Evolutionary conservation across 352 stramenopile genomes (phyloP).

Genomic region (Globisporangium ultimum): DNA sequence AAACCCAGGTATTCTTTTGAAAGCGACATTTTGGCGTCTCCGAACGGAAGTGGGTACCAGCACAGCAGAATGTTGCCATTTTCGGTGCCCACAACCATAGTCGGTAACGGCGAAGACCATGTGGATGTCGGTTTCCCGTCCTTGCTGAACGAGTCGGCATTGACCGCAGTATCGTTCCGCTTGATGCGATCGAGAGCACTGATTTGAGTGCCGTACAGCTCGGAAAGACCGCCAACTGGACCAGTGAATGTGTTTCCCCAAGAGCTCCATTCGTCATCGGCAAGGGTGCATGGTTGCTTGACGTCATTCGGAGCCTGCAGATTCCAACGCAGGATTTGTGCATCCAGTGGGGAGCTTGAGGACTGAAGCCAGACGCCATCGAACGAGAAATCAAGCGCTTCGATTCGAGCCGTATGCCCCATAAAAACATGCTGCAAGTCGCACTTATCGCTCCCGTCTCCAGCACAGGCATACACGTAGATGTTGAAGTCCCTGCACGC

Average conservation of each 20-base stretch:
- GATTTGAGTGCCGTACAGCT: conserved; percentile 28
- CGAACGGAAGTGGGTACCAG: conserved; percentile 62
- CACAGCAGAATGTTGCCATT: conserved; percentile 54
- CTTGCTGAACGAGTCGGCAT: neutral
- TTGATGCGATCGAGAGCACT: conserved; percentile 41
- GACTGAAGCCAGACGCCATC: conserved; percentile 64
- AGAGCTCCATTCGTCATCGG: conserved; percentile 43
- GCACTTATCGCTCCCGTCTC: conserved; percentile 20
- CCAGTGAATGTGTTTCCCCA: conserved; percentile 56
- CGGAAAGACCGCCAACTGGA: conserved; percentile 40
- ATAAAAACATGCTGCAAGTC: conserved; percentile 54
- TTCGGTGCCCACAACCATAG: conserved; percentile 38
- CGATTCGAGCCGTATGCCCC: conserved; percentile 59
- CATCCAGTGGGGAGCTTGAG: conserved; percentile 42
- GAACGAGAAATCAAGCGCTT: conserved; percentile 65
- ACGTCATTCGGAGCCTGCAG: conserved; percentile 17
- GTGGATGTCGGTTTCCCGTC: neutral
- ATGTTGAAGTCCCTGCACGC: conserved; percentile 72
- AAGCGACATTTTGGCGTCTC: conserved; percentile 26
- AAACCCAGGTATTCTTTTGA: conserved; percentile 59
- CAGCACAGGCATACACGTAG: conserved; percentile 54
- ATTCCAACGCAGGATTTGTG: conserved; percentile 71
- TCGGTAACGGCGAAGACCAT: conserved; percentile 55
- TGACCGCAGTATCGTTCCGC: conserved; percentile 13
- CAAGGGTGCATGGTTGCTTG: conserved; percentile 18